Conservation (phyloP, 495 filamentous ascomycete species). For the Podospora anserina region DNA sequence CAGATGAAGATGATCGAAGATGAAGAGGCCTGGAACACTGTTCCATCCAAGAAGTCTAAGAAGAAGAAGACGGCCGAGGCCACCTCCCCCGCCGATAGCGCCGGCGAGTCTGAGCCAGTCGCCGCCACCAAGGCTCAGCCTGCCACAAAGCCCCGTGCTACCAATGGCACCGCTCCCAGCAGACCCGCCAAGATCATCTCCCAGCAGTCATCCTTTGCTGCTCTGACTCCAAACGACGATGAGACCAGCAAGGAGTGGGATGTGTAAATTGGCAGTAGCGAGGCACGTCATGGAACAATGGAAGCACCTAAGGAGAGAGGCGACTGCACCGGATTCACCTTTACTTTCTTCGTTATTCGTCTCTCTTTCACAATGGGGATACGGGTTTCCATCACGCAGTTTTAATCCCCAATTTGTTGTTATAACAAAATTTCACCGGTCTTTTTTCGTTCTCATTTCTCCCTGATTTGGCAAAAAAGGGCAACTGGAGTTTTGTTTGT, state of each 20-base stretch:
- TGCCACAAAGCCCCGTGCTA: constrained; percentile 27
- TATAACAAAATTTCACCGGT: background rate
- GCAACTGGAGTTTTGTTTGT: background rate
- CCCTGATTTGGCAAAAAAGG: background rate
- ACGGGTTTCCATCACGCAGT: background rate
- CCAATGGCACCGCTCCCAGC: constrained; percentile 19
- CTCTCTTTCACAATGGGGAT: background rate
- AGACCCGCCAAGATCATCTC: constrained; percentile 34
- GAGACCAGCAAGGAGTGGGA: constrained; percentile 51
- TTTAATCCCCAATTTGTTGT: background rate
- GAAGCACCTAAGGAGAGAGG: background rate
- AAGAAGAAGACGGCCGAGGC: constrained; percentile 48
- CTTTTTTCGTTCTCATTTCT: background rate
- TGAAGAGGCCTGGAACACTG: constrained; percentile 70
- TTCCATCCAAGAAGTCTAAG: constrained; percentile 65
- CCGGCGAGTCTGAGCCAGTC: constrained; percentile 27
- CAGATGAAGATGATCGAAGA: constrained; percentile 68
- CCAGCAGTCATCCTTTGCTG: constrained; percentile 49
- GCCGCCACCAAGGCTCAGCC: constrained; percentile 16
- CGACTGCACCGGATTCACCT: background rate
- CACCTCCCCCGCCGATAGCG: constrained; percentile 27
- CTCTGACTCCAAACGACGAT: constrained; percentile 41
- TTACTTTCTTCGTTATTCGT: background rate
- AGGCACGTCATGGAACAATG: background rate
- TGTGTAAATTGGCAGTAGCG: constrained; percentile 31